These are phyloP conservation scores for Tremellales sp. DNA, from an alignment of 1,284 basidiomycete genomes.

Conservation along the genomic window DNA sequence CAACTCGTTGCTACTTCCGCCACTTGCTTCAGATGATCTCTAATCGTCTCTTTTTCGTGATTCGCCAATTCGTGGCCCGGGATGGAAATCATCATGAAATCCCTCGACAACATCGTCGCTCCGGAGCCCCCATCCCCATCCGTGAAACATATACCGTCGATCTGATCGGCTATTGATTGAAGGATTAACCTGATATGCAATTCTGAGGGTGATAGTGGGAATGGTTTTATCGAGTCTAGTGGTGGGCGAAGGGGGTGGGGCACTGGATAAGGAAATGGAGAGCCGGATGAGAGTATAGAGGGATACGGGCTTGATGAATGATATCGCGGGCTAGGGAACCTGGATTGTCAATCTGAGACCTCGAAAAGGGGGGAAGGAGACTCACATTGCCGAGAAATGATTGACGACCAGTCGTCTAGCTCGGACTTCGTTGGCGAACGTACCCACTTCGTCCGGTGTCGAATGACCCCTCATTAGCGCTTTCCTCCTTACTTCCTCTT, in stretches of 20 bases:
- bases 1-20: slow-evolving; percentile 56
- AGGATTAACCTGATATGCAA: slow-evolving; percentile 49
- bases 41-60: slow-evolving; percentile 55
- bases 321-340: slow-evolving; percentile 34
- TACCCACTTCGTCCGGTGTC: slow-evolving; percentile 74
- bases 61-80: slow-evolving; percentile 47
- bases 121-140: slow-evolving; percentile 13
- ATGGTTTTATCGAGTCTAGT: slow-evolving; percentile 12
- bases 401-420: slow-evolving; percentile 71
- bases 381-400: slow-evolving; percentile 73
- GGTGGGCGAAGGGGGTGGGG: slow-evolving; percentile 6
- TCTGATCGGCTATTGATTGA: slow-evolving; percentile 43
- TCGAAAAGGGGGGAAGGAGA: not conserved
- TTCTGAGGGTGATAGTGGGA: slow-evolving; percentile 34
- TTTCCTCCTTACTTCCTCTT: slow-evolving; percentile 56
- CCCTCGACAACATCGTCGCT: slow-evolving; percentile 41
- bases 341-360: slow-evolving; percentile 3
- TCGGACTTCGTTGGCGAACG: slow-evolving; percentile 63
- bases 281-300: slow-evolving; percentile 51
- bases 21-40: slow-evolving; percentile 66
- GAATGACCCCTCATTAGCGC: slow-evolving; percentile 71
- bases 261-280: slow-evolving; percentile 37
- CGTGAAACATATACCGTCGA: slow-evolving; percentile 34
- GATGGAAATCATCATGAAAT: slow-evolving; percentile 62
- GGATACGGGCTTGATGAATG: slow-evolving; percentile 27